phyloP scores from a whole-genome alignment of 2,329 filamentous ascomycete genomes.

The Chaetoscypha palmicola region DNA sequence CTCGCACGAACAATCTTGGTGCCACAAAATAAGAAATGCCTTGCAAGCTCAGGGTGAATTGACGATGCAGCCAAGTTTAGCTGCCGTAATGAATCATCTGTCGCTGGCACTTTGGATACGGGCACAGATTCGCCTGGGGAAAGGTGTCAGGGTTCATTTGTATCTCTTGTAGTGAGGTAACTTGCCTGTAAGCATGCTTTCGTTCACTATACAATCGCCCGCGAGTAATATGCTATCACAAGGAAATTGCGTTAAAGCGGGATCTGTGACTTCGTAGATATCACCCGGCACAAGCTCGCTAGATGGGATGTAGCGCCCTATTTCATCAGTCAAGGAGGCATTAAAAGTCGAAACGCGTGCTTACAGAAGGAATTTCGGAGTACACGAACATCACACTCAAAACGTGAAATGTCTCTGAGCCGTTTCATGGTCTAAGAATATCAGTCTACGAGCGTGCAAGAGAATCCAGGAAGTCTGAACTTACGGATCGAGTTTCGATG shows the following conservation, averaged over 20 bases:
- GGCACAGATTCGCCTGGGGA: constrained; percentile 79
- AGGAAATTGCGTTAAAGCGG: constrained; percentile 78
- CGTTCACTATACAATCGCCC: constrained; percentile 96
- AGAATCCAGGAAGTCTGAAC: constrained; percentile 26
- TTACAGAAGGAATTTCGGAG: constrained; percentile 88
- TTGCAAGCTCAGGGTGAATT: constrained; percentile 74
- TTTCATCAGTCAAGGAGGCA: constrained; percentile 4
- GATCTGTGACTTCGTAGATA: constrained; percentile 94
- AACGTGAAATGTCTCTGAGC: constrained; percentile 82
- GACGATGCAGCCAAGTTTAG: constrained; percentile 77
- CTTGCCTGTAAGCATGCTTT: constrained; percentile 87
- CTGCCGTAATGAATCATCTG: constrained; percentile 66
- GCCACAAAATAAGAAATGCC: constrained; percentile 87
- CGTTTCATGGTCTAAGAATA: constrained; percentile 87
- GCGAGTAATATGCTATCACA: constrained; percentile 86
- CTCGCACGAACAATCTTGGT: constrained; percentile 92
- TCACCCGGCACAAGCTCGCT: constrained; percentile 89
- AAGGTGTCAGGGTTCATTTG: constrained; percentile 7
- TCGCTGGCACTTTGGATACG: constrained; percentile 84
- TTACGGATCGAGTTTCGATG: constrained; percentile 76
- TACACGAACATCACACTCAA: constrained; percentile 92
- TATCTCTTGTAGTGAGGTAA: too few relatives aligned
- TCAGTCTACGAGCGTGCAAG: too few relatives aligned
- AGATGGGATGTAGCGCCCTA: constrained; percentile 77
- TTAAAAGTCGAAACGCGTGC: constrained; percentile 21